These are phyloP conservation scores for Ulmus americana DNA, from an alignment of 331 rosid genomes.

Conservation along the genomic window DNA sequence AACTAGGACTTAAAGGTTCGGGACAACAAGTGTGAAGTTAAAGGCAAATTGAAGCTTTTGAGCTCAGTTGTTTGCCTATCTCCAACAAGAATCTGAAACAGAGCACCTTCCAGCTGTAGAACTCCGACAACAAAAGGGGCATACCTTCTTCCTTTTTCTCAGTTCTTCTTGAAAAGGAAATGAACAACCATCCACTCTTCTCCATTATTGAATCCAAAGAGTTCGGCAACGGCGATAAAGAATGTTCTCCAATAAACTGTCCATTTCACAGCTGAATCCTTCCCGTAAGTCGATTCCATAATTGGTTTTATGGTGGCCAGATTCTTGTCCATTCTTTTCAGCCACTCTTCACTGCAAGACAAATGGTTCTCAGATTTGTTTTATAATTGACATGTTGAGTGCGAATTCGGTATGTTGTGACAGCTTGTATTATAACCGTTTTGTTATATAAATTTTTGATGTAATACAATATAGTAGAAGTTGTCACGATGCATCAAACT, in stretches of 20 bases:
- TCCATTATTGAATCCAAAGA: conserved; percentile 72
- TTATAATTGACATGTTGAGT: background rate
- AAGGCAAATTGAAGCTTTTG: no score
- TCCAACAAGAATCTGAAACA: background rate
- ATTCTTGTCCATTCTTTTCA: conserved; percentile 72
- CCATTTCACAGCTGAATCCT: conserved; percentile 78
- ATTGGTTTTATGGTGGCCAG: conserved; percentile 48
- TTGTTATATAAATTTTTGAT: no score
- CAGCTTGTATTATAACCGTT: no score
- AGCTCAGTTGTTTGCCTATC: background rate
- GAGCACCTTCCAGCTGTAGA: background rate
- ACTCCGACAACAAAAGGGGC: background rate
- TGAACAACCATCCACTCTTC: conserved; percentile 91
- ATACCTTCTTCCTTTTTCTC: background rate
- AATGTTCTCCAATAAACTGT: conserved; percentile 90
- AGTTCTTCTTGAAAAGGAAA: conserved; percentile 70
- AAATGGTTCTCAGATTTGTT: conserved; percentile 1
- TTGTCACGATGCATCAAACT: no score
- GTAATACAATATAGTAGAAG: no score
- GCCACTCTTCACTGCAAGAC: conserved; percentile 88
- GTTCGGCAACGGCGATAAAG: conserved; percentile 82
- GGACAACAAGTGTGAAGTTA: background rate
- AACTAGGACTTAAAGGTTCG: background rate
- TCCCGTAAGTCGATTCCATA: conserved; percentile 82
- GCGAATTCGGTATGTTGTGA: no score